Evolutionary conservation across 2,329 filamentous ascomycete species (phyloP).

Genomic region (Alternaria infectoria): DNA sequence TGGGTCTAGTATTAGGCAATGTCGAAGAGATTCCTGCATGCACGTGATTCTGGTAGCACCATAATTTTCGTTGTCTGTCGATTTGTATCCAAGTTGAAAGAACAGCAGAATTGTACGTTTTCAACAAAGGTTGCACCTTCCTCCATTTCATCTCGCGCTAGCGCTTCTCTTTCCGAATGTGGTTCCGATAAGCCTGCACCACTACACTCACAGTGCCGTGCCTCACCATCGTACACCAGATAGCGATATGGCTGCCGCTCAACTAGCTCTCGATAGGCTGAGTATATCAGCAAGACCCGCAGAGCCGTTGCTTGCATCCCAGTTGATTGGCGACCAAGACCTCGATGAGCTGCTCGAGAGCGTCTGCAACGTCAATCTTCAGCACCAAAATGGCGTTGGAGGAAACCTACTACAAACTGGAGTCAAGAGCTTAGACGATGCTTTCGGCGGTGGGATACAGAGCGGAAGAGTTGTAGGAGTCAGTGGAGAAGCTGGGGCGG

Average conservation of each 20-base stretch:
- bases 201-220: background rate
- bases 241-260: background rate
- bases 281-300: background rate
- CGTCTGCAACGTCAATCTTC: background rate
- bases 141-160: background rate
- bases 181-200: background rate
- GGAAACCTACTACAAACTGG: constrained; percentile 26
- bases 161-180: background rate
- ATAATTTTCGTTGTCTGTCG: background rate
- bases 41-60: background rate
- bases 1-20: background rate
- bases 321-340: constrained; percentile 23
- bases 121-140: background rate
- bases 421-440: constrained; percentile 43
- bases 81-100: background rate
- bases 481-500: constrained; percentile 38
- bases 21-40: background rate
- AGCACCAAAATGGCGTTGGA: background rate
- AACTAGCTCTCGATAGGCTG: background rate
- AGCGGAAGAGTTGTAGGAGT: constrained; percentile 46
- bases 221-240: background rate
- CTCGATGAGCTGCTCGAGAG: constrained; percentile 18
- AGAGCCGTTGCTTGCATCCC: constrained; percentile 26
- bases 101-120: background rate
- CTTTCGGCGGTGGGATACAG: constrained; percentile 47